Evolutionary conservation across 1,139 yeast genomes (phyloP), one percentile per base, ranked within the genome.

Genomic region (Pichia kudriavzevii): DNA sequence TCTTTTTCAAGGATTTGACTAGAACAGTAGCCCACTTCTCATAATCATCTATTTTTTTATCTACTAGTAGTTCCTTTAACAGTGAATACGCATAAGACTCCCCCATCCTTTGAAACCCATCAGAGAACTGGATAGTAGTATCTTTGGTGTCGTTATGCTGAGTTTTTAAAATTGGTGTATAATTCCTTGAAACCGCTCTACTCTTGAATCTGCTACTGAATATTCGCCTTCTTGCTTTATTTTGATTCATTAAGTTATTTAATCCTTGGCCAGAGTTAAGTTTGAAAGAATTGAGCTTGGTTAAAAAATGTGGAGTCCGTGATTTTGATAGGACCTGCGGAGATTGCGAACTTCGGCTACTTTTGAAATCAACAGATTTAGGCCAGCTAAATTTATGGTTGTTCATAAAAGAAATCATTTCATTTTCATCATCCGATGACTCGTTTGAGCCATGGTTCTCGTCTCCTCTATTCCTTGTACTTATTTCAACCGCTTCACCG

Each of bases 401-500:
- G 25, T 44, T 45, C 36, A 46, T 46, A 27, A 51, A 51, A 3
- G 49, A 49, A 25, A 52, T 39, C 75, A 72, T 69, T 1, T 37
- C 39, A 34, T 31, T 35, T 21, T 32, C 39, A 11, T 38, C 34
- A 11, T 36, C 41, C 2, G 38, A 40, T 5, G 36, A 33, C 15
- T 35, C 34, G n/a, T 33, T n/a, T 20, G 11, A 5, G 34, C 11
- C 28, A 35, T 18, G 17, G 28, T 13, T 24, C 27, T 4, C 22
- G 12, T 15, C 22, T 42, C 24, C 10, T 41, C 41, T 21, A 14
- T 11, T 16, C 14, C 22, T 14, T 21, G 23, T 17, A 18, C 14
- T 20, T 17, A 26, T 13, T 21, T 82, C 93, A 5, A 82, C 72
- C 0, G 91, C 72, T 47, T 78, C 93, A 2, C 94, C 94, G 22